phyloP scores from a whole-genome alignment of 768 basidiomycete genomes.

The Ephemerocybe angulata region DNA sequence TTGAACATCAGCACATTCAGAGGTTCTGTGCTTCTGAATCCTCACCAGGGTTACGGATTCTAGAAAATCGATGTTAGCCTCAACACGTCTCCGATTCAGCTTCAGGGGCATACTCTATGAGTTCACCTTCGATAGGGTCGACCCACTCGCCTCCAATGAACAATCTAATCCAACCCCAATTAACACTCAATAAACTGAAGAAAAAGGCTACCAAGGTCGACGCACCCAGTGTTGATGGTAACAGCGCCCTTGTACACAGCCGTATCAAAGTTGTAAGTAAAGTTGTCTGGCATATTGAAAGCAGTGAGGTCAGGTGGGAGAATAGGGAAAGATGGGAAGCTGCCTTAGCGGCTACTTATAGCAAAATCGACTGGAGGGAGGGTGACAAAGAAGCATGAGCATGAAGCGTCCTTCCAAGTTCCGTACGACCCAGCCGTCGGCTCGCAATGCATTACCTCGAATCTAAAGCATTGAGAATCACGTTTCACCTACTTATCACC shows the following conservation, averaged over 20 bases:
- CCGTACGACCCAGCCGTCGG: no score
- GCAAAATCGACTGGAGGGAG: no score
- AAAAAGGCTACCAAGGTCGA: neutral
- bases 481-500: no score
- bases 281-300: conserved; percentile 27
- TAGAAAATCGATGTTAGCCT: neutral
- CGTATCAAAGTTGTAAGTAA: conserved; percentile 22
- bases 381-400: no score
- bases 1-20: conserved; percentile 2
- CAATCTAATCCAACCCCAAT: conserved; percentile 48
- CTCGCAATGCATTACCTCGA: no score
- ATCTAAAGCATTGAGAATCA: no score
- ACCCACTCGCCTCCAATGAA: conserved; percentile 71
- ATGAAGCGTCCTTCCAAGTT: no score
- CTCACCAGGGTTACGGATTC: neutral
- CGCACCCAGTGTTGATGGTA: conserved; percentile 21
- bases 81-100: neutral
- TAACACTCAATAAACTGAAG: neutral
- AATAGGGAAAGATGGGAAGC: no score
- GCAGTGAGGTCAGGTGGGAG: no score
- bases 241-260: conserved; percentile 16
- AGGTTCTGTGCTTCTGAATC: no score
- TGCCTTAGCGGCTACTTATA: no score
- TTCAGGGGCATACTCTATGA: conserved; percentile 58
- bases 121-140: conserved; percentile 50